These are phyloP conservation scores for Xylariaceae sp. DNA, from an alignment of 2,329 filamentous ascomycete species.

Conservation along the genomic window DNA sequence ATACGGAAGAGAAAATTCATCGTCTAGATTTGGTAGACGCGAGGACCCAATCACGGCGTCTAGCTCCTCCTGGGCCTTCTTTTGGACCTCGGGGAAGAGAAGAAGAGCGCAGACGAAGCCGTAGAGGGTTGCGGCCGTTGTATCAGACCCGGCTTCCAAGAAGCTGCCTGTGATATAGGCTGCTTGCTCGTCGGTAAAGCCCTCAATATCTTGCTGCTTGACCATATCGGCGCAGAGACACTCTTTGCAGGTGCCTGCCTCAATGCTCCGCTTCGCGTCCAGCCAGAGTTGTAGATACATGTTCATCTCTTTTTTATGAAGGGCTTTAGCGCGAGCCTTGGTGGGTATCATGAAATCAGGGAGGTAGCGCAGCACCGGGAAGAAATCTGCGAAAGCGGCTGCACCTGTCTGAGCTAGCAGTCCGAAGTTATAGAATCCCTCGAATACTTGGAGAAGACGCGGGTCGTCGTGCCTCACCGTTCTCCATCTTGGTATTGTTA, in stretches of 20 bases:
- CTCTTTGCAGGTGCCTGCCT: constrained; percentile 1
- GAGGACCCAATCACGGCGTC: constrained; percentile 47
- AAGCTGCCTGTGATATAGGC: constrained; percentile 3
- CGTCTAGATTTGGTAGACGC: constrained; percentile 47
- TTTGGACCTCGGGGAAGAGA: constrained; percentile 5
- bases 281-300: constrained; percentile 5
- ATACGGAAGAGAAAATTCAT: constrained; percentile 50
- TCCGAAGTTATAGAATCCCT: constrained; percentile 8
- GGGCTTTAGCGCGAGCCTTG: constrained; percentile 5
- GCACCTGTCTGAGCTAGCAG: constrained; percentile 4
- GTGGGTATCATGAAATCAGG: constrained; percentile 10
- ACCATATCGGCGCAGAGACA: constrained; percentile 1
- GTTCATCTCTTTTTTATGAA: constrained; percentile 8
- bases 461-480: constrained; percentile 6
- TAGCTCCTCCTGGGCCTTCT: constrained; percentile 37
- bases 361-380: constrained; percentile 2
- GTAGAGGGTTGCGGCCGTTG: constrained; percentile 4
- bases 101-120: constrained; percentile 11
- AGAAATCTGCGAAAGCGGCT: constrained; percentile 5
- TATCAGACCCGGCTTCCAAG: constrained; percentile 10
- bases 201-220: constrained; percentile 5
- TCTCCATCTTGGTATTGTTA: not conserved
- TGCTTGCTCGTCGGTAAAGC: constrained; percentile 6
- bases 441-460: constrained; percentile 11
- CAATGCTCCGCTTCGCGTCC: constrained; percentile 3